phyloP scores from a whole-genome alignment of 345 rosid genomes.

The Salix dunnii region DNA sequence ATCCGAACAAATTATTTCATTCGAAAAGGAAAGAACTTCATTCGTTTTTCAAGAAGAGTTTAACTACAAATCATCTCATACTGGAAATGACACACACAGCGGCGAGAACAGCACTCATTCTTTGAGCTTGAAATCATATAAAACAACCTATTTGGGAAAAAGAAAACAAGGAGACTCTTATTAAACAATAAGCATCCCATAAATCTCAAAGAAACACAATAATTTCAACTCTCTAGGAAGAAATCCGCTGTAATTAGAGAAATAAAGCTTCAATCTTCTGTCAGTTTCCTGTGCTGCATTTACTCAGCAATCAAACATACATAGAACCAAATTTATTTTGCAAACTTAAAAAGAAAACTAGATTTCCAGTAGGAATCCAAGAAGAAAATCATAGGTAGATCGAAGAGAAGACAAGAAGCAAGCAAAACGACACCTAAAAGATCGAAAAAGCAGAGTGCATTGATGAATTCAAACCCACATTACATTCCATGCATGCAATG shows the following conservation, averaged over 20 bases:
- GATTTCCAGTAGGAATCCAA: neutral
- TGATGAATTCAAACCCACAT: constrained; percentile 13
- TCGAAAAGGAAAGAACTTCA: neutral
- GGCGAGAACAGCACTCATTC: neutral
- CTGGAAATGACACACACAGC: neutral
- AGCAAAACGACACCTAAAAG: constrained; percentile 10
- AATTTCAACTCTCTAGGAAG: neutral
- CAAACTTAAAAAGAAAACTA: neutral
- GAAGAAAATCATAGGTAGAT: constrained; percentile 4
- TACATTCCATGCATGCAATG: constrained; percentile 27
- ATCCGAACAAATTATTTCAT: neutral
- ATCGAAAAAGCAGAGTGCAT: neutral
- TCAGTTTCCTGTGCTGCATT: constrained; percentile 7
- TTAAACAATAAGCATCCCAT: neutral
- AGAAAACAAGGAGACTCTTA: neutral
- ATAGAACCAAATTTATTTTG: neutral
- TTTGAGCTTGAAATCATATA: neutral
- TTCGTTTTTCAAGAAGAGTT: no score
- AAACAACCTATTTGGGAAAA: neutral
- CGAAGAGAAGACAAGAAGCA: constrained; percentile 16
- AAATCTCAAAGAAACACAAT: neutral
- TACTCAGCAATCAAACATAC: constrained; percentile 12
- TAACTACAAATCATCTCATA: no score
- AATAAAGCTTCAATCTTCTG: neutral
- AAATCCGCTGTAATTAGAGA: neutral